Base-by-base conservation (phyloP, 129 eudicot species). In the Logfia minima region DNA sequence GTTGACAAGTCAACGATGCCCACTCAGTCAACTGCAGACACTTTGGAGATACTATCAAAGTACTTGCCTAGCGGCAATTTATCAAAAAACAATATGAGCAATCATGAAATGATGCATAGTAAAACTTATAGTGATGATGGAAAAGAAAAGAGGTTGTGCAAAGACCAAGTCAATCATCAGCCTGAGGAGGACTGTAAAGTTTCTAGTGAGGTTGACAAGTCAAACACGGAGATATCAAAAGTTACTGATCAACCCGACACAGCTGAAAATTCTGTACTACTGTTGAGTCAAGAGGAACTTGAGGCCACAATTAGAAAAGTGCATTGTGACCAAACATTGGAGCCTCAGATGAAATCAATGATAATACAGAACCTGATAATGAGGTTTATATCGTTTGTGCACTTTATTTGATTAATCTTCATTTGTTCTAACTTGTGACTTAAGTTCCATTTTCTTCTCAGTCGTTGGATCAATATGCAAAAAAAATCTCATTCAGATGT, bases 241-340 rank as follows among this genome's bases (percentile, higher is more conserved):
- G 67, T 24, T 24, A 48, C 76, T 60, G 77, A 80, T 71, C 85
- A 56, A 79, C 79, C 70, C 23, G 84, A 80, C 41, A 68, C 83
- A 79, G 39, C 53, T 62, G 75, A 35, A 71, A 65, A 77, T 21
- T 39, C 66, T 51, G 70, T 68, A 66, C 80, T 84, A 58, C 77
- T 68, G 16, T 22, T 87, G 85, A 87, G 71, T 81, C 96, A 90
- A 86, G 87, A 87, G 68, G 92, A 91, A 75, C 80, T 94, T 77
- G 93, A 87, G 85, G 91, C 89, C 65, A 77, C 92, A 23, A 87
- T 91, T 65, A 83, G 92, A 89, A 87, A 87, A 79, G 87, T 91
- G 52, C 77, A 88, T 24, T 82, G 87, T 66, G 96, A 91, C 86
- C 58, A 86, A 53, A 73, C 84, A 68, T 83, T 94, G 83, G 96